Evolutionary conservation across 176 grass and related monocot genomes (phyloP).

Genomic region (Oryza brachyantha): DNA sequence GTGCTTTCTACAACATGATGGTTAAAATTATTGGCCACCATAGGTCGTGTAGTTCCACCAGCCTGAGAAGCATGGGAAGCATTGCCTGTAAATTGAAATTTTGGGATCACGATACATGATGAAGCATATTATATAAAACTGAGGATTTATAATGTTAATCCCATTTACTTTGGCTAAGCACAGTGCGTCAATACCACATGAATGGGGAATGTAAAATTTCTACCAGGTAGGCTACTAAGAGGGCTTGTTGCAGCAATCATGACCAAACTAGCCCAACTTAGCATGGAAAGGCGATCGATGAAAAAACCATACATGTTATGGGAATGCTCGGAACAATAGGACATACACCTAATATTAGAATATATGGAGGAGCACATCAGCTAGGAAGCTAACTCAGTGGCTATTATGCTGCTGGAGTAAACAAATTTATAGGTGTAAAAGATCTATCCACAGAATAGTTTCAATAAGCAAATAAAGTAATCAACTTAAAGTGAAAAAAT

Average conservation of each 20-base stretch:
- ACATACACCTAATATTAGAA: not conserved
- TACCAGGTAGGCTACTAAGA: not conserved
- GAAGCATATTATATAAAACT: constrained; percentile 7
- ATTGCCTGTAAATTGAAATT: constrained; percentile 31
- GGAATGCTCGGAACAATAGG: not conserved
- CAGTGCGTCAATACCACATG: not conserved
- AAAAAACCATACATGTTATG: not conserved
- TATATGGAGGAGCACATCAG: not conserved
- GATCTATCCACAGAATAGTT: not conserved
- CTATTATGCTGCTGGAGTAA: not conserved
- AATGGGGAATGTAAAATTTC: not conserved
- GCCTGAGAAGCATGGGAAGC: constrained; percentile 19
- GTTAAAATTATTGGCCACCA: constrained; percentile 18
- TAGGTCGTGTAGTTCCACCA: constrained; percentile 28
- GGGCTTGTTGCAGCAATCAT: not conserved
- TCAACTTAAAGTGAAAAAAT: not conserved
- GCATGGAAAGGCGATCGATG: not conserved
- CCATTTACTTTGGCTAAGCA: not conserved
- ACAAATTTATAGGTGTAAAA: not conserved
- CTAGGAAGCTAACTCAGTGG: not conserved
- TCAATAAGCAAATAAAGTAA: constrained; percentile 9
- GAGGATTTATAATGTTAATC: not conserved
- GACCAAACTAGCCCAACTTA: not conserved
- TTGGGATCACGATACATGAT: not conserved
- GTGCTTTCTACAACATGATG: constrained; percentile 29